phyloP scores from a whole-genome alignment of 345 rosid genomes.

The Gossypium australe region DNA sequence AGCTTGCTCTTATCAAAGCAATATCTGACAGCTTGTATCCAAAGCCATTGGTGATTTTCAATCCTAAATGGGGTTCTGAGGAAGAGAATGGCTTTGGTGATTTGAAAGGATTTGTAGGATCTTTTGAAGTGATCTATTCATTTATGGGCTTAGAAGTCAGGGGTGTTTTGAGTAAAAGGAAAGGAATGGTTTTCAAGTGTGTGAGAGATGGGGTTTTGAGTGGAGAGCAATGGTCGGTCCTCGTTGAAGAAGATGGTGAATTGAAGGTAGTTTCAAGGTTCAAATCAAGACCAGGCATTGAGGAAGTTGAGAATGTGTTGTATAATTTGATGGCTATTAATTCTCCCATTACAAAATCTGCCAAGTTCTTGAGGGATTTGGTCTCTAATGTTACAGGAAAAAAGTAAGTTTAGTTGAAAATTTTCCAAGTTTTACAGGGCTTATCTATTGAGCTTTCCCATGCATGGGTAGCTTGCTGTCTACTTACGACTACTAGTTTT shows the following conservation, averaged over 20 bases:
- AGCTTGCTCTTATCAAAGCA: conserved; percentile 30
- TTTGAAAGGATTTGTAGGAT: conserved; percentile 37
- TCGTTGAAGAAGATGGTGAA: conserved; percentile 59
- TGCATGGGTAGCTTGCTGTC: not conserved
- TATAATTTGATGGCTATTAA: conserved; percentile 84
- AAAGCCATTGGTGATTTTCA: conserved; percentile 72
- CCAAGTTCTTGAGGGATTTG: conserved; percentile 61
- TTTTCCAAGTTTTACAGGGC: not conserved
- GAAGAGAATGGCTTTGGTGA: conserved; percentile 57
- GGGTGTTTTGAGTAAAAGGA: conserved; percentile 64
- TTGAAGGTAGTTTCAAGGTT: conserved; percentile 69
- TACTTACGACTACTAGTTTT: not conserved
- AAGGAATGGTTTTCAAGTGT: conserved; percentile 67
- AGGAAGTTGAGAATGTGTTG: conserved; percentile 70
- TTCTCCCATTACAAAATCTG: conserved; percentile 83
- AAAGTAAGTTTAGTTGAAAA: conserved; percentile 27
- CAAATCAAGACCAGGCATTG: conserved; percentile 58
- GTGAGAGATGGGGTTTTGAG: conserved; percentile 79
- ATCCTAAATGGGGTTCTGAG: conserved; percentile 67
- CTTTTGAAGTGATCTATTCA: conserved; percentile 79
- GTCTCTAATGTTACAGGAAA: conserved; percentile 69
- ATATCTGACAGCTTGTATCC: conserved; percentile 39
- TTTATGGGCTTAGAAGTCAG: conserved; percentile 68
- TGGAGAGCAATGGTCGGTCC: conserved; percentile 71
- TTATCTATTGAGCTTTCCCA: not conserved